These are phyloP conservation scores for Leishmania turanica DNA, from an alignment of 208 protist species.

Conservation along the genomic window DNA sequence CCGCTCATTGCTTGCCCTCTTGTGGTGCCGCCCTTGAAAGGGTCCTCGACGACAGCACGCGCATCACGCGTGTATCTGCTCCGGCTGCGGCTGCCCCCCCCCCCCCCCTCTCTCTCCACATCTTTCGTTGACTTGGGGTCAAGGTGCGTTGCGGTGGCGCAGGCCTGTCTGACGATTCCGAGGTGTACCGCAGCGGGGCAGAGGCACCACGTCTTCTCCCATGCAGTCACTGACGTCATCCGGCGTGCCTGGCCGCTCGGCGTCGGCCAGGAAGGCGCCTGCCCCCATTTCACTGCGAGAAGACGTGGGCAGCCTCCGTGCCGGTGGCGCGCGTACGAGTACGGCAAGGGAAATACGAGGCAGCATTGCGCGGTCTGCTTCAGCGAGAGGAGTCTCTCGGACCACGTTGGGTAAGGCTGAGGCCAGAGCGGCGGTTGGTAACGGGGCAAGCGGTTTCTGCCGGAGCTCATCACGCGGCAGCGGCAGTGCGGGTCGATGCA, in stretches of 20 bases:
- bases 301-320: background rate
- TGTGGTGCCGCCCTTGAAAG: background rate
- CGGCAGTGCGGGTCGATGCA: background rate
- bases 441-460: background rate
- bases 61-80: background rate
- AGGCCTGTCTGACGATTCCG: background rate
- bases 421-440: background rate
- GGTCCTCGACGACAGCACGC: background rate
- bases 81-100: background rate
- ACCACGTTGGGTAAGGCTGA: background rate
- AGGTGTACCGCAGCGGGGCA: background rate
- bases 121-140: background rate
- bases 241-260: background rate
- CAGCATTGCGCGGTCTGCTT: too few relatives aligned
- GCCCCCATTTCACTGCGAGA: background rate
- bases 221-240: conserved; percentile 1
- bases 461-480: background rate
- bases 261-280: background rate
- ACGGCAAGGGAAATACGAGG: background rate
- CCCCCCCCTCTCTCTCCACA: background rate
- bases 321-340: background rate
- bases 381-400: background rate
- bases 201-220: background rate
- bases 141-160: background rate
- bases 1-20: background rate